Base-by-base conservation (phyloP, 805 yeast genomes). In the Myxozyma mucilagina region DNA sequence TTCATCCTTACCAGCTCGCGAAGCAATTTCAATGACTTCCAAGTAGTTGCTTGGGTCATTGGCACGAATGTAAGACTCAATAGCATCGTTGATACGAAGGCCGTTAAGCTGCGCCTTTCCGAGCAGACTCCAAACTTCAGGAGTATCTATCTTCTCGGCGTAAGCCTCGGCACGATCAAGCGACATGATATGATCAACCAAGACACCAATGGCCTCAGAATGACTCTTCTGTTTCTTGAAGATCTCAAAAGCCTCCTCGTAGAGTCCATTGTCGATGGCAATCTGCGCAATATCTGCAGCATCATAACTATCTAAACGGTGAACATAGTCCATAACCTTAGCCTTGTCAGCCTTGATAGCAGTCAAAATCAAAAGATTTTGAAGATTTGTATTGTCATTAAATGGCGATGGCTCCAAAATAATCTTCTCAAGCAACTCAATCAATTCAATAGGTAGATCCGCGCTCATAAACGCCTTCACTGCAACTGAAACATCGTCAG, bases 41-140 rank as follows among this genome's bases (percentile, higher is more conserved):
- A 85, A 90, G 72, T 80, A 94, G 79, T 94, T 90, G 56, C 88
- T 83, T 61, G 98, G 94, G 74, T 93, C 96, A 70, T 87, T 85
- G 45, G 98, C 97, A 70, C 85, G 88, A 70, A 92, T 88, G 74
- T 94, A 94, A 7, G 98, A 91, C 58, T 85, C 86, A 71, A 94
- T 88, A 36, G 98, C 90, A 70, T 93, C 98, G 53, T 90, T 86
- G 63, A 94, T 84, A 70, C 98, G 85, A 72, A 92, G 81, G 54
- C 97, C 99, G 70, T 90, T 90, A 72, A 94, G 82, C 78, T 94
- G 98, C 59, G 99, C 97, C 73, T 86, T 84, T 82, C 97, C 99
- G 60, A 94, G 82, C 75, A 90, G 96, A 70, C 89, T 87, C 98
- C 98, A 94, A 67, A 93, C 80, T 68, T 87, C 96, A 10, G 96